These are phyloP conservation scores for Carpinus fangiana DNA, from an alignment of 306 rosid species.

Conservation along the genomic window DNA sequence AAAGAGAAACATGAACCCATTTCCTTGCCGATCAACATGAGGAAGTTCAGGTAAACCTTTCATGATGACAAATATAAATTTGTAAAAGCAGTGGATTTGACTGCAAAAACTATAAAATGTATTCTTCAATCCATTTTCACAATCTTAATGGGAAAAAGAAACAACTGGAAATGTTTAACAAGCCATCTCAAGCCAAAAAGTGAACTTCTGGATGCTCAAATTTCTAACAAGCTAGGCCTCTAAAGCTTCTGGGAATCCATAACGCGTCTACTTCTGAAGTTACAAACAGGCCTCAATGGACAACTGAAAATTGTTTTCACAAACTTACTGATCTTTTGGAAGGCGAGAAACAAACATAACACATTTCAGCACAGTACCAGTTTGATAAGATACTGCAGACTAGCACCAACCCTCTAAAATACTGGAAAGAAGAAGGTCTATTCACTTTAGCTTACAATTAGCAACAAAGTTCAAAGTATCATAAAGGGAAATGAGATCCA, in stretches of 20 bases:
- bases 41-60: not conserved
- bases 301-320: not conserved
- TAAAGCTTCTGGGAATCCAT: not conserved
- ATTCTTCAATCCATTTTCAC: not conserved
- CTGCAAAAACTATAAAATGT: not conserved
- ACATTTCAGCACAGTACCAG: not conserved
- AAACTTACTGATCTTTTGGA: not conserved
- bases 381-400: not conserved
- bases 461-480: not conserved
- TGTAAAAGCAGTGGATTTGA: not conserved
- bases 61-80: not conserved
- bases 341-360: not conserved
- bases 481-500: not conserved
- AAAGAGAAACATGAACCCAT: not conserved
- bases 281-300: not conserved
- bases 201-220: slow-evolving; percentile 1
- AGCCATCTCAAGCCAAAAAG: not conserved
- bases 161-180: not conserved
- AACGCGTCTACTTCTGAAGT: not conserved
- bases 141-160: not conserved
- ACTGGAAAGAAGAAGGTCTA: not conserved
- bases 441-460: not conserved
- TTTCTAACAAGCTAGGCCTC: not conserved
- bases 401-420: slow-evolving; percentile 1
- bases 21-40: not conserved